Percentiles rank a stretch among this genome's conserved stretches.
Conservation (phyloP, 116 monocot species). For the Zostera marina region DNA sequence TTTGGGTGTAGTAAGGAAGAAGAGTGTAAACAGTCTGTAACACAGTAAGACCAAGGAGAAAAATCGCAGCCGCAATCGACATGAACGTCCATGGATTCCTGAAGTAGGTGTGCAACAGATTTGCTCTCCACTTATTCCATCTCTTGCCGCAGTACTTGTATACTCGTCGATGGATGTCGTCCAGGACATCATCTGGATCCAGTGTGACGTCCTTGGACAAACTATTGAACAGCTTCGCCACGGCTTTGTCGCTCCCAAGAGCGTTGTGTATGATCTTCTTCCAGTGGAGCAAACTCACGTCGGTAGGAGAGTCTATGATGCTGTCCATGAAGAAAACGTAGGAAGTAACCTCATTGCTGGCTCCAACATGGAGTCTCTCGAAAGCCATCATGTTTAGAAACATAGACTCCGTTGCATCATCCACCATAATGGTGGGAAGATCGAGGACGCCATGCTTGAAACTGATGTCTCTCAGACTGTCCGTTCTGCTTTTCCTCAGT, state of each 20-base stretch:
- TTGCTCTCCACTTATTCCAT: constrained; percentile 61
- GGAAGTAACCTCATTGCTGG: constrained; percentile 51
- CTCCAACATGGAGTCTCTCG: constrained; percentile 58
- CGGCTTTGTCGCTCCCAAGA: constrained; percentile 68
- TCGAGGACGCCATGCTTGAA: constrained; percentile 48
- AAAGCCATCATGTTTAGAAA: constrained; percentile 76
- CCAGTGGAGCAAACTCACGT: constrained; percentile 39
- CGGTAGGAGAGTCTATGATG: constrained; percentile 58
- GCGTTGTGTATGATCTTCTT: constrained; percentile 54
- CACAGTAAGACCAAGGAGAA: constrained; percentile 42
- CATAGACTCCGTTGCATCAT: constrained; percentile 40
- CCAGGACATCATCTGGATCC: constrained; percentile 28
- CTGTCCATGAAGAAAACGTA: constrained; percentile 92
- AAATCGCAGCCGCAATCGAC: constrained; percentile 45
- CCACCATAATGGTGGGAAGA: constrained; percentile 42
- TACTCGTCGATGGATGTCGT: constrained; percentile 33
- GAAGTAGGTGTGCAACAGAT: constrained; percentile 59
- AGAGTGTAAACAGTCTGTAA: constrained; percentile 44
- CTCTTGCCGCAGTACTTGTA: constrained; percentile 36
- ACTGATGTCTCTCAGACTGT: constrained; percentile 40
- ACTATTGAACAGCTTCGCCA: constrained; percentile 68
- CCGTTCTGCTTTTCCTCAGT: constrained; percentile 26
- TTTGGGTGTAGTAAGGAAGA: constrained; percentile 14
- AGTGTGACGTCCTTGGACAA: constrained; percentile 44
- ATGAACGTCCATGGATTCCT: constrained; percentile 61